Evolutionary conservation across 805 yeast species (phyloP), one percentile per base, ranked within the genome.

Genomic region (Tetrapisispora nanseiensis): DNA sequence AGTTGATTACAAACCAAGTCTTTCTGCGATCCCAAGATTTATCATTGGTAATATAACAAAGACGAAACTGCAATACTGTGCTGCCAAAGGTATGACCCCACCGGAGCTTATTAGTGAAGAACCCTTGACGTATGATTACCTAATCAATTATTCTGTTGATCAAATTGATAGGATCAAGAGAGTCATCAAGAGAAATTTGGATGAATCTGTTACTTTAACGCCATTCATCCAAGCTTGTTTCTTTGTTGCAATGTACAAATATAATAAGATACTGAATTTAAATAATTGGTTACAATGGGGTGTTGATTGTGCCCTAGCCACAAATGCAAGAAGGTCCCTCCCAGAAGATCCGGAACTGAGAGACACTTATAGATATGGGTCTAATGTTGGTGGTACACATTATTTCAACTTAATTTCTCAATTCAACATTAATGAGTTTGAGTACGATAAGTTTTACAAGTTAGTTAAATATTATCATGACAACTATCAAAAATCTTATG

Each of bases 351-450:
- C 43, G 13, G 48, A 46, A 12, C 6, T 46, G 2, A 32, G 37
- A n/a, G 48, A 45, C 5, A 29, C 42, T 12, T 53, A 48, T 42
- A 48, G 49, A 36, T 54, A 43, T 45, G 62, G 62, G 21, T 22
- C 55, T 9, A 48, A 52, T 30, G 56, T 57, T 16, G 61, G 55
- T 29, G 62, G 61, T 3, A 38, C 47, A 12, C 56, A 51, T 44
- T 55, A 52, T 45, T 47, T 54, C 10, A 52, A 47, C 39, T 40
- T 39, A 23, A 52, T 57, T 22, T 44, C 59, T 1, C 47, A 52
- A 4, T 50, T 56, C 26, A 31, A 47, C 11, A 42, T 51, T 22
- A 39, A 37, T 20, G 40, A 39, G 8, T 35, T 43, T 15, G 48
- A 47, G 24, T 33, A 40, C 3, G 38, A 42, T 3, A 46, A 50